A percentile compares a stretch with the other conserved stretches of the same genome.
These are phyloP conservation scores for Yamadazyma sp. DNA, from an alignment of 805 yeast genomes.

Conservation along the genomic window DNA sequence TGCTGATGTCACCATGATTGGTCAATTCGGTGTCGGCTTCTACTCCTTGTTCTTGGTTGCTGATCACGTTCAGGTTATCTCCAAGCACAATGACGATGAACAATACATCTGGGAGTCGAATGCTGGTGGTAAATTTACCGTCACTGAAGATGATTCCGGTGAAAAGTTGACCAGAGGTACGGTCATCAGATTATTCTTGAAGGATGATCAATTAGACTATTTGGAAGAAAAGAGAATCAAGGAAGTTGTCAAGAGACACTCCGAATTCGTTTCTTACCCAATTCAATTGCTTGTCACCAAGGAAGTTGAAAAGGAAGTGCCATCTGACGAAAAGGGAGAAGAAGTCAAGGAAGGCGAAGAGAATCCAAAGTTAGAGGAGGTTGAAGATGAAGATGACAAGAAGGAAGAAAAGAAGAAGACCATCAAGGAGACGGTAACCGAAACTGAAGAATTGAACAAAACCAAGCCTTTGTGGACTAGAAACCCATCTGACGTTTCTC, in stretches of 20 bases:
- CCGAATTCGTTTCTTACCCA: constrained; percentile 99
- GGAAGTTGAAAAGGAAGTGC: constrained; percentile 98
- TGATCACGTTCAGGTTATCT: constrained; percentile 96
- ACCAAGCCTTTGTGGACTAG: constrained; percentile 99
- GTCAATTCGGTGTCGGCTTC: constrained; percentile 99
- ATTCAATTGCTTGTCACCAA: constrained; percentile 96
- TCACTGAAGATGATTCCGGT: constrained; percentile 83
- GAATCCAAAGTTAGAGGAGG: constrained; percentile 75
- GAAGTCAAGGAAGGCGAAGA: constrained; percentile 41
- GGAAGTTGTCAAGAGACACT: constrained; percentile 99
- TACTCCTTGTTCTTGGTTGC: constrained; percentile 99
- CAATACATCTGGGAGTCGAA: constrained; percentile 99
- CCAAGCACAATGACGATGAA: constrained; percentile 98
- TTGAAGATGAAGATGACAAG: constrained; percentile 66
- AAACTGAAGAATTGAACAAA: constrained; percentile 97
- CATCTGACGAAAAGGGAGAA: constrained; percentile 43
- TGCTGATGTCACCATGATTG: constrained; percentile 99
- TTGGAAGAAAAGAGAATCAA: constrained; percentile 99
- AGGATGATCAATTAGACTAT: constrained; percentile 98
- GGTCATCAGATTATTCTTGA: constrained; percentile 89
- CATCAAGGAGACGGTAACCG: constrained; percentile 89
- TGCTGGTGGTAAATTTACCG: constrained; percentile 99
- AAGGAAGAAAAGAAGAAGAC: constrained; percentile 80
- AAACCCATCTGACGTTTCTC: constrained; percentile 95
- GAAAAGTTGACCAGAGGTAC: constrained; percentile 95